Conservation (phyloP, 345 rosid species). For the Camelina hispida region DNA sequence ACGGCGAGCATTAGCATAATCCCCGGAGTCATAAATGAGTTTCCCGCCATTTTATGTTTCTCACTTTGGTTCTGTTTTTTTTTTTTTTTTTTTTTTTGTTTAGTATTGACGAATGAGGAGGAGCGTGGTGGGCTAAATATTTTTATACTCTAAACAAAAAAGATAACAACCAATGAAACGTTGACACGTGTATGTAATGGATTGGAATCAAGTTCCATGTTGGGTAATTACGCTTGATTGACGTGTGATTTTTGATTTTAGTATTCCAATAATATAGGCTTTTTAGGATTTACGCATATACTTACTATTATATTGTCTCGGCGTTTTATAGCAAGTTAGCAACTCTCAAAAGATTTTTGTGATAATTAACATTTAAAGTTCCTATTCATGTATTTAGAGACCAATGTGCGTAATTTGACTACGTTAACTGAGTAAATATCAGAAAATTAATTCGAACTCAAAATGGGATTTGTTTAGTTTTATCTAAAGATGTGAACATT, state of each 20-base stretch:
- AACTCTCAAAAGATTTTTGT: not conserved
- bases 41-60: slow-evolving; percentile 70
- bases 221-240: slow-evolving; percentile 41
- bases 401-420: too few relatives aligned
- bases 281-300: slow-evolving; percentile 27
- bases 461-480: too few relatives aligned
- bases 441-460: not conserved
- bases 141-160: slow-evolving; percentile 44
- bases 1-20: slow-evolving; percentile 25
- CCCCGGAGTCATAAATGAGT: slow-evolving; percentile 35
- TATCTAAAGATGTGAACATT: too few relatives aligned
- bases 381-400: too few relatives aligned
- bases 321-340: not conserved
- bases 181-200: slow-evolving; percentile 53
- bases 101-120: not conserved
- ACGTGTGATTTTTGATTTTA: not conserved
- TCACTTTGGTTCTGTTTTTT: not conserved
- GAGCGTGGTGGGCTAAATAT: slow-evolving; percentile 19
- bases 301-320: too few relatives aligned
- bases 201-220: not conserved
- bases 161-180: slow-evolving; percentile 20
- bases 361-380: too few relatives aligned
- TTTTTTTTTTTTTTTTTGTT: not conserved
- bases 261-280: slow-evolving; percentile 39
- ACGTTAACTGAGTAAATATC: too few relatives aligned